Evolutionary conservation across 2,329 filamentous ascomycete genomes (phyloP), one percentile per base, ranked within the genome.

Genomic region (Eutypa lata): DNA sequence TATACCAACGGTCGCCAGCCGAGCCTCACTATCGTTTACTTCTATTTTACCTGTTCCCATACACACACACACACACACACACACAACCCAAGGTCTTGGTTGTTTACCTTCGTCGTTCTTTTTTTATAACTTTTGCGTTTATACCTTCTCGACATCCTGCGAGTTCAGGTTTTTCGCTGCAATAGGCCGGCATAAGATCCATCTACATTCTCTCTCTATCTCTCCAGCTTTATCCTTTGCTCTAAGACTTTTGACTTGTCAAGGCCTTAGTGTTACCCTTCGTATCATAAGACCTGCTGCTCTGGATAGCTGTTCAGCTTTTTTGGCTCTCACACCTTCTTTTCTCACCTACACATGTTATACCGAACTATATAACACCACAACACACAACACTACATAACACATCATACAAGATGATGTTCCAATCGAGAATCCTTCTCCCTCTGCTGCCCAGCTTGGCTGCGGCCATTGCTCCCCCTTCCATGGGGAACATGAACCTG

Each of bases 401-500:
- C 24, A 45, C 24, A n/a, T 18, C 16, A 26, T 5, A 45, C 60
- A 65, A 59, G 43, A 69, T 69, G 66, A 61, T 60, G 35, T 65
- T 65, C 56, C 60, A 64, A 52, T 53, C 61, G 13, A 62, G 53
- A 49, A 43, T 60, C 16, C 49, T 68, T 22, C 54, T 66, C 38
- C 51, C 57, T 51, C 55, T 66, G 24, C 60, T 64, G 21, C 63
- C 67, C 38, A 58, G 55, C 58, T 54, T 68, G 13, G 64, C 53
- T 38, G 57, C 61, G 43, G 65, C 61, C 18, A 66, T 69, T 43
- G 50, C 57, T 16, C 62, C 67, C 11, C 65, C 65, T 31, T 60
- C 51, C 47, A 54, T 65, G 47, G 47, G 55, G 18, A 63, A 63
- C 50, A 66, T 66, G 63, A 57, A 42, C 14, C 53, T 65, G 40